A percentile compares a stretch with the other conserved stretches of the same genome.
These are phyloP conservation scores for Beauveria varroae DNA, from an alignment of 2,329 filamentous ascomycete genomes.

Conservation along the genomic window DNA sequence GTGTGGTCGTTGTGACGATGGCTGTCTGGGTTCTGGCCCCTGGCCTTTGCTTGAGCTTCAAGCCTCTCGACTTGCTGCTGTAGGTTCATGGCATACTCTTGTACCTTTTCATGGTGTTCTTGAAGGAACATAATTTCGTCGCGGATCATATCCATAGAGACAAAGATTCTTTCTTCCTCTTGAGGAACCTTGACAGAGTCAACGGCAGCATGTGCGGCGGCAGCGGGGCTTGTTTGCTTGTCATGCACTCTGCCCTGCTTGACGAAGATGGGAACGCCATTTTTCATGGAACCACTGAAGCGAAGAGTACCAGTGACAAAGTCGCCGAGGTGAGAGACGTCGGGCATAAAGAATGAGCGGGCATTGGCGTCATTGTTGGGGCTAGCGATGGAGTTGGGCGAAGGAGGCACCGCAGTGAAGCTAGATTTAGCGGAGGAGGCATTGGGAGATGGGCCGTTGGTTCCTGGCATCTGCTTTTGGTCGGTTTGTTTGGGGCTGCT, in stretches of 20 bases:
- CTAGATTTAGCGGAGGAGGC: constrained; percentile 34
- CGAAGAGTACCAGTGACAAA: constrained; percentile 48
- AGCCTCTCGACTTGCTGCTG: constrained; percentile 44
- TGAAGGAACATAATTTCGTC: constrained; percentile 49
- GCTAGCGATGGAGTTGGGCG: constrained; percentile 26
- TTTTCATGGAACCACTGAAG: constrained; percentile 41
- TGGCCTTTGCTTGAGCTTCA: constrained; percentile 39
- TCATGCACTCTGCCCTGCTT: constrained; percentile 46
- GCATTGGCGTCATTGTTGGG: constrained; percentile 34
- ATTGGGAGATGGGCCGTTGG: constrained; percentile 26
- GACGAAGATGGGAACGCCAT: constrained; percentile 49
- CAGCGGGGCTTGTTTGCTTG: constrained; percentile 26
- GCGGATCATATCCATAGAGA: constrained; percentile 55
- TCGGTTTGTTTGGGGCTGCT: constrained; percentile 21
- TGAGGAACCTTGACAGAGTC: constrained; percentile 42
- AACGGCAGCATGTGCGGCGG: constrained; percentile 37
- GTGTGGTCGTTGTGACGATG: background rate
- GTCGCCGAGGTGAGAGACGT: constrained; percentile 48
- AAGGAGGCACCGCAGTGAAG: constrained; percentile 33
- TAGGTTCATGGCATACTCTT: constrained; percentile 45
- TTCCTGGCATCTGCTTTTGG: constrained; percentile 17
- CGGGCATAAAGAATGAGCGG: constrained; percentile 47
- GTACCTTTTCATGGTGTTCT: constrained; percentile 48
- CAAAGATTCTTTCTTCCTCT: constrained; percentile 51
- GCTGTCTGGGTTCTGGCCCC: constrained; percentile 21